Evolutionary conservation across 2,329 filamentous ascomycete genomes (phyloP).

Genomic region (Graphium sp.): DNA sequence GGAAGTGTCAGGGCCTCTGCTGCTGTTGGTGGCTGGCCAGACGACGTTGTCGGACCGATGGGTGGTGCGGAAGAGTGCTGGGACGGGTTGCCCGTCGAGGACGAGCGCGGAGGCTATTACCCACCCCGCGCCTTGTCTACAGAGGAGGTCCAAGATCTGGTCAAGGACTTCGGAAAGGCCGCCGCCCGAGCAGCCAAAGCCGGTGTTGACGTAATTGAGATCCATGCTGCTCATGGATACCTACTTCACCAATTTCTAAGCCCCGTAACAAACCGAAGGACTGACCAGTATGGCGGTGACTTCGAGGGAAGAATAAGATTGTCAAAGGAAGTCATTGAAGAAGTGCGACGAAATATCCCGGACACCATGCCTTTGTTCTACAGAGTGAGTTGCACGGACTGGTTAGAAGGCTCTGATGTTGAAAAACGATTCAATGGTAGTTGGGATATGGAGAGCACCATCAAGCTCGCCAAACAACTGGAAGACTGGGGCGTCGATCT

Average conservation of each 20-base stretch:
- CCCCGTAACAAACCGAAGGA: constrained; percentile 28
- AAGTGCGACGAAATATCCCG: constrained; percentile 33
- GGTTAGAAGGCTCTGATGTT: constrained; percentile 32
- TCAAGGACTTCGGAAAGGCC: constrained; percentile 31
- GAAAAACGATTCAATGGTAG: constrained; percentile 26
- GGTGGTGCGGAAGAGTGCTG: constrained; percentile 43
- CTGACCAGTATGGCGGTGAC: constrained; percentile 39
- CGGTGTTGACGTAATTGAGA: constrained; percentile 25
- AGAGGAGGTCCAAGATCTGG: constrained; percentile 33
- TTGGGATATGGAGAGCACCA: constrained; percentile 51
- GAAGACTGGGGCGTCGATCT: constrained; percentile 63
- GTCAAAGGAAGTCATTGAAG: constrained; percentile 33
- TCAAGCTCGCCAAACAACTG: constrained; percentile 42
- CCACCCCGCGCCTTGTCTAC: constrained; percentile 36
- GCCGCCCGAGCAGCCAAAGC: constrained; percentile 29
- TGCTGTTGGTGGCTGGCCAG: constrained; percentile 36
- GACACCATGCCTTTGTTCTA: constrained; percentile 36
- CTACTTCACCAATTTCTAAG: constrained; percentile 38
- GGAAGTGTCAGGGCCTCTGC: constrained; percentile 32
- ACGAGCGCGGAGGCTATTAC: no score
- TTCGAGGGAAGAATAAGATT: constrained; percentile 49
- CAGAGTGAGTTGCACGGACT: constrained; percentile 43
- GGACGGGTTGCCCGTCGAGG: no score
- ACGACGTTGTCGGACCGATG: constrained; percentile 33
- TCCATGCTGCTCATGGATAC: constrained; percentile 38